Evolutionary conservation across 2,329 filamentous ascomycete genomes (phyloP), one percentile per base, ranked within the genome.

Genomic region (Pseudogymnoascus sp.): DNA sequence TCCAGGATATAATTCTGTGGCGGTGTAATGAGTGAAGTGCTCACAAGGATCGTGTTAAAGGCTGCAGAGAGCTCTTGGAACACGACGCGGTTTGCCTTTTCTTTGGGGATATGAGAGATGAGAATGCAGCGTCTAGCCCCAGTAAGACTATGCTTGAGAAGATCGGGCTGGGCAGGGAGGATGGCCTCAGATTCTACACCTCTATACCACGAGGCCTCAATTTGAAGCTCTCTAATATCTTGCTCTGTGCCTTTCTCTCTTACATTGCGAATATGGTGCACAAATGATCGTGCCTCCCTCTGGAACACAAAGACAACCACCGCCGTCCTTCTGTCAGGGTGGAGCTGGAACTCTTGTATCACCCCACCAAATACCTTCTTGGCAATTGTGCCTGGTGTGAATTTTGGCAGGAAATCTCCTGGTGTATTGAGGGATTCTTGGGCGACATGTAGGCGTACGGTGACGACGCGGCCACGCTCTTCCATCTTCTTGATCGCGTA

Each of bases 321-420:
- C 3, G 61, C 61, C 11, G 60, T 38, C 1, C 59, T 25, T 12
- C 57, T 33, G n/a, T 4, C 25, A 5, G 59, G 59, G n/a, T 37
- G 39, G 7, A 62, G 36, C 14, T 62, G 61, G 18, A 62, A 61
- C 6, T 62, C 61, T 9, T 62, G 58, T 5, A 62, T 18, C 8
- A 61, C 25, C 4, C 58, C 61, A 9, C 61, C 61, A 30, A 62
- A 62, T 2, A 61, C 33, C 8, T 36, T 59, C 15, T 18, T 15
- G 7, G 57, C 43, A 22, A 62, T 62, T 11, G 41, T 18, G 14
- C 28, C 39, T 20, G 58, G 58, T n/a, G 58, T 61, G 22, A 50
- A 62, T n/a, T 18, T 41, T 39, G 57, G 50, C 9, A 59, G 22
- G 9, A 53, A 28, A 14, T 35, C 15, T 15, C 28, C 47, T 33